Percentiles rank a stretch among this genome's conserved stretches.
Conservation (phyloP, 306 rosid species). For the Benincasa hispida region DNA sequence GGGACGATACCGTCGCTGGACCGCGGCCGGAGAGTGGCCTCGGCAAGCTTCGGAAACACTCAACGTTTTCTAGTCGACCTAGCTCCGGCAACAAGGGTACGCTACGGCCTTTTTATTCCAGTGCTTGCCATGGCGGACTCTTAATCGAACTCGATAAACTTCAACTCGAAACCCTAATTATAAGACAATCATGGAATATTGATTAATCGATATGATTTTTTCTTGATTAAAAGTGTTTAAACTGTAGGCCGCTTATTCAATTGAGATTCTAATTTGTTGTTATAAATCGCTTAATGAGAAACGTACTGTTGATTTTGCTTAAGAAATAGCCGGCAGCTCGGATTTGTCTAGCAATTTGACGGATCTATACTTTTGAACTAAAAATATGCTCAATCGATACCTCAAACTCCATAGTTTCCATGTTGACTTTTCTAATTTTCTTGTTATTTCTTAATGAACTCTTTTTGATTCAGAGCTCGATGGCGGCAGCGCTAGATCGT, state of each 20-base stretch:
- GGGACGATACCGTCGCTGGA: conserved; percentile 97
- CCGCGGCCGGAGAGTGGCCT: conserved; percentile 79
- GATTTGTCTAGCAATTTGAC: conserved; percentile 30
- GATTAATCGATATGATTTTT: not conserved
- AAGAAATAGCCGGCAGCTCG: conserved; percentile 39
- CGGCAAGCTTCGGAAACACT: conserved; percentile 77
- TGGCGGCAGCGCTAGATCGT: conserved; percentile 39
- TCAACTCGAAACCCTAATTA: not conserved
- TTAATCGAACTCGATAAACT: not conserved
- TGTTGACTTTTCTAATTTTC: not conserved
- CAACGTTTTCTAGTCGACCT: conserved; percentile 31
- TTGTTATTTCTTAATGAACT: not conserved
- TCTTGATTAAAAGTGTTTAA: not conserved
- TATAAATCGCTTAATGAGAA: not conserved
- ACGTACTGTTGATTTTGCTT: not conserved
- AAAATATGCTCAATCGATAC: not conserved
- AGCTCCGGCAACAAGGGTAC: conserved; percentile 65
- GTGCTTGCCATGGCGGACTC: not conserved
- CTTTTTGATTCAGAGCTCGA: conserved; percentile 27
- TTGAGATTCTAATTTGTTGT: not conserved
- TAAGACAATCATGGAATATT: not conserved
- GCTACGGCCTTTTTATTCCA: conserved; percentile 1
- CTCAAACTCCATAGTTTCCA: not conserved
- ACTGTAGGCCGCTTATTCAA: not conserved
- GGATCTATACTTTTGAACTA: not conserved